Percentiles rank a stretch among this genome's conserved stretches.
Conservation (phyloP, 495 filamentous ascomycete species). For the Friedmanniomyces endolithicus region DNA sequence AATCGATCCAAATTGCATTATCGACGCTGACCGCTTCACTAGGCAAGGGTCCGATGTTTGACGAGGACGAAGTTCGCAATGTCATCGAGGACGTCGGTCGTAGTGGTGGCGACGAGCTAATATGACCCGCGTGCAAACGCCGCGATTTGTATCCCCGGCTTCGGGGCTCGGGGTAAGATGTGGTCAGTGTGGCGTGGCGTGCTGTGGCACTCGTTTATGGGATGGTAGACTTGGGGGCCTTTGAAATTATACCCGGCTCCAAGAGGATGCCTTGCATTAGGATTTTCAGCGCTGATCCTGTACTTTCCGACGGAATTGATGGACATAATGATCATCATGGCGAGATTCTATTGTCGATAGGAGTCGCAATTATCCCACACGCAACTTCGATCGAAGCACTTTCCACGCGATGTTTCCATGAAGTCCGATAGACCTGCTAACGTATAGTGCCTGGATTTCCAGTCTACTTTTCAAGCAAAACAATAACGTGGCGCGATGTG, state of each 20-base stretch:
- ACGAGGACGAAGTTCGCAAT: constrained; percentile 56
- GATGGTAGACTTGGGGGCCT: not conserved
- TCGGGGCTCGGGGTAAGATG: no score
- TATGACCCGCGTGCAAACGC: constrained; percentile 13
- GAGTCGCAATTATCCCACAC: no score
- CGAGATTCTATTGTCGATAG: not conserved
- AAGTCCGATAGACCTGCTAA: no score
- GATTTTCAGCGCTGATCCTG: not conserved
- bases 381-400: no score
- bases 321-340: not conserved
- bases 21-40: not conserved
- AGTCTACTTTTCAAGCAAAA: no score
- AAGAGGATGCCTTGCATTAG: not conserved
- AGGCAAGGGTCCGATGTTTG: constrained; percentile 63
- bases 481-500: no score
- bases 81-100: constrained; percentile 61
- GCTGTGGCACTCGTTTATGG: not conserved
- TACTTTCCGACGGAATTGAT: not conserved
- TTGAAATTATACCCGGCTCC: not conserved
- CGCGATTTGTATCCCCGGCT: not conserved
- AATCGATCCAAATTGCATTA: not conserved
- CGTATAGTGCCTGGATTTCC: no score
- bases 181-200: not conserved
- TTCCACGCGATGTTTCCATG: no score
- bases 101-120: constrained; percentile 30